Evolutionary conservation across 805 yeast species (phyloP), one percentile per base, ranked within the genome.

Genomic region (Saccharomycopsis sp.): DNA sequence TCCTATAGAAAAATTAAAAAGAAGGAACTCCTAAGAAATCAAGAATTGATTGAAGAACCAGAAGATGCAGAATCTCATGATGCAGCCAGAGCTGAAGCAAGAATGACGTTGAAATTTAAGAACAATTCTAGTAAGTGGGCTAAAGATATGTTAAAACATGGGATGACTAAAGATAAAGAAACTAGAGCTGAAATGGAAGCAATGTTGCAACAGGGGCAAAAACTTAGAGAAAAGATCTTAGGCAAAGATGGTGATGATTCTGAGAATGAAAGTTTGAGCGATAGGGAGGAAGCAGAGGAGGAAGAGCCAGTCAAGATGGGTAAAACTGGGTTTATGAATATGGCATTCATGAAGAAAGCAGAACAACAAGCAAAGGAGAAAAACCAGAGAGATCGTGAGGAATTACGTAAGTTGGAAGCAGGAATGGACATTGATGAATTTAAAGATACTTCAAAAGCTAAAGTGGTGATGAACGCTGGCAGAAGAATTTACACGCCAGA

Each of bases 331-430:
- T 81, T 90, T 17, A 65, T 90, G 73, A 82, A 79, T 40, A 93
- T 93, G 97, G 95, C 89, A 53, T 90, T 90, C 62, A 90, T 90
- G 97, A 81, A 73, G 53, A 83, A 82, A 49, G 97, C 97, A 1
- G 95, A 82, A 50, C 80, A 79, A 45, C 73, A 80, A 53, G 75
- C 77, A 51, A 73, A 70, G 47, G 70, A 72, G 43, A 77, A 71
- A 35, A 89, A 86, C 60, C 62, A 69, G 41, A 68, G 70, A 47
- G 71, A 73, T 26, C 60, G 79, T 35, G 73, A 69, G 48, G 66
- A 68, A 39, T 57, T 86, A 45, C 74, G 74, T 52, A 61, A 72
- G 45, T 63, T 75, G 42, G 70, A 72, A 35, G 61, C 62, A 33
- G 77, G 73, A 21, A 70, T 64, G 14, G 81, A 72, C 29, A 56